A percentile compares a stretch with the other conserved stretches of the same genome.
phyloP scores from a whole-genome alignment of 2,329 filamentous ascomycete species.

The Aurifilum marmelostoma region DNA sequence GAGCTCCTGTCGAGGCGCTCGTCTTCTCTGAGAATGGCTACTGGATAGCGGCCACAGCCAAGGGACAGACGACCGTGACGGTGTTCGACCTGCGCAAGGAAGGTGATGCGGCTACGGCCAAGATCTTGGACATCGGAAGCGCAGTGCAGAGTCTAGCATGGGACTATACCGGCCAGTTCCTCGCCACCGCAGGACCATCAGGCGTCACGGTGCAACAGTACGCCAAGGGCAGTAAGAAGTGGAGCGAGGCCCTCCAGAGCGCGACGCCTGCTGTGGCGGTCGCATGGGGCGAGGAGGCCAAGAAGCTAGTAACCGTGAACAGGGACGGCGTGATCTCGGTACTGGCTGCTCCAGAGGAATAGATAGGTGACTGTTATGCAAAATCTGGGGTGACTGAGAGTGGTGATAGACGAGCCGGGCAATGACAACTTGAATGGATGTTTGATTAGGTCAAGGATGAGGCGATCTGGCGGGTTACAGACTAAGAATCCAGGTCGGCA shows the following conservation, averaged over 20 bases:
- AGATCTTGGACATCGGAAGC: conserved; percentile 83
- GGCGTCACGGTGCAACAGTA: conserved; percentile 90
- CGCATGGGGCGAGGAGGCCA: conserved; percentile 76
- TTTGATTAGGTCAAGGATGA: background rate
- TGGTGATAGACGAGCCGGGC: background rate
- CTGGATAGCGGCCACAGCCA: conserved; percentile 84
- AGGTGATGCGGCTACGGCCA: conserved; percentile 77
- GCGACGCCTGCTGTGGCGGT: conserved; percentile 74
- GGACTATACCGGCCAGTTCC: conserved; percentile 95
- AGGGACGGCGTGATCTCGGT: conserved; percentile 75
- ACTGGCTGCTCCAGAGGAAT: conserved; percentile 58
- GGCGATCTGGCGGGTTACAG: background rate
- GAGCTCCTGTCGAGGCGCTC: conserved; percentile 73
- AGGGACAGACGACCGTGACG: conserved; percentile 76
- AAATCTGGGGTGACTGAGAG: background rate
- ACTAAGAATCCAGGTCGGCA: background rate
- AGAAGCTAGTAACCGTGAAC: conserved; percentile 75
- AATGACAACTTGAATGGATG: background rate
- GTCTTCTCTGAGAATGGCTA: conserved; percentile 96
- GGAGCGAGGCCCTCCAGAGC: conserved; percentile 83
- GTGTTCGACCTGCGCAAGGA: conserved; percentile 94
- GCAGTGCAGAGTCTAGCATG: conserved; percentile 77
- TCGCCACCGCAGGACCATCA: conserved; percentile 78
- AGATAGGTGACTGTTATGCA: background rate
- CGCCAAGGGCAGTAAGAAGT: conserved; percentile 81